Evolutionary conservation across 2,329 filamentous ascomycete species (phyloP), one percentile per base, ranked within the genome.

Genomic region (Neofusicoccum sp.): DNA sequence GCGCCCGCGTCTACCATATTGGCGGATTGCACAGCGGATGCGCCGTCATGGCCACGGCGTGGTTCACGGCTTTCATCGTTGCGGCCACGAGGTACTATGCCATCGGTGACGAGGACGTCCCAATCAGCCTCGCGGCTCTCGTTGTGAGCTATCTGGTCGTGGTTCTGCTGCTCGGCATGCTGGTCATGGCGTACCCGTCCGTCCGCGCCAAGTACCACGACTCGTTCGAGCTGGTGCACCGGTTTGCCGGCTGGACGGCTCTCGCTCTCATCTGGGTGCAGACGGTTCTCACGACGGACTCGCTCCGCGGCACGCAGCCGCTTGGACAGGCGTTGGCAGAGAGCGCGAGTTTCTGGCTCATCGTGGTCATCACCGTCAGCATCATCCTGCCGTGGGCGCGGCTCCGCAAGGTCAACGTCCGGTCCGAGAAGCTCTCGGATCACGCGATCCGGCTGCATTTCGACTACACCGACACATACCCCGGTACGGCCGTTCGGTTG

Each of bases 371-470:
- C 44, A 90, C 89, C 1, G 67, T 81, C 44, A 83, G 87, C 65
- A 82, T 93, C 64, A 78, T 88, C 44, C 86, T 89, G 57, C 89
- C 90, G 1, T 96, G 90, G 90, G 71, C 88, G 3, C 82, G 84
- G 61, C 83, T 95, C 31, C 85, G 89, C 60, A 86, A 84, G 65
- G 86, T 90, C 61, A 76, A 78, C 6, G 87, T 93, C 63, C 77
- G 82, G 26, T 79, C 87, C 9, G 86, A 91, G 68, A 77, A 81
- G 2, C 84, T 95, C 20, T 93, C 90, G 0, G 72, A 81, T 24
- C 90, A 93, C 74, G 90, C 89, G 40, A 78, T 90, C 33, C 84
- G 87, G 41, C 82, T 95, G 16, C 84, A 88, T 69, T 72, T 71
- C 62, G 62, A 66, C 7, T 47, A 56, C 40, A 51, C 47, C n/a